Conservation (phyloP, 1,139 yeast genomes). For the Wickerhamomyces sp. region DNA sequence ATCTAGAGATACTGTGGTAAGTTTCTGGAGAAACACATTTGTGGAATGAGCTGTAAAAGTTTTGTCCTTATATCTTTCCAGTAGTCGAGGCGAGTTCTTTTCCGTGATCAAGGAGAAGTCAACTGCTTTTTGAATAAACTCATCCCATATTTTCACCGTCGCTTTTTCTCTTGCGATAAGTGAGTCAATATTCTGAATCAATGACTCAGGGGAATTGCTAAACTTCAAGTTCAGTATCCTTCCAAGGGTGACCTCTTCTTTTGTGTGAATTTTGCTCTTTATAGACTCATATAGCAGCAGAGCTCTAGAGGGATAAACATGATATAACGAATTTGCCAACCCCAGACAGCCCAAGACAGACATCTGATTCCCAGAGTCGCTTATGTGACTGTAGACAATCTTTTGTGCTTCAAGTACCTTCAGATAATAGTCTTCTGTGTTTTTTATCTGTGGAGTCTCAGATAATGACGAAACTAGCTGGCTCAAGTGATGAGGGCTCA, state of each 20-base stretch:
- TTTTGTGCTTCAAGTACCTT: conserved; percentile 1
- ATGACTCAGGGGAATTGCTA: conserved; percentile 1
- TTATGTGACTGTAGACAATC: not conserved
- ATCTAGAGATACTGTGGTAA: not conserved
- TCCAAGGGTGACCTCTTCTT: conserved; percentile 1
- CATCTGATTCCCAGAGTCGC: not conserved
- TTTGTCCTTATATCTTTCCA: not conserved
- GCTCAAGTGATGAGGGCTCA: conserved; percentile 7
- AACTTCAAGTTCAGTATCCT: conserved; percentile 1
- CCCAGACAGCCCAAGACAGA: conserved; percentile 2
- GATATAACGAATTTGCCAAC: not conserved
- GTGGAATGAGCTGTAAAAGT: conserved; percentile 4
- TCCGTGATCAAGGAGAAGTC: not conserved
- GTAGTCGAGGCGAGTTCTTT: not conserved
- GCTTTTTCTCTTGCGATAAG: not conserved
- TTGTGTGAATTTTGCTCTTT: not conserved
- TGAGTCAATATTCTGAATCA: conserved; percentile 4
- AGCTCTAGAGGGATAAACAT: conserved; percentile 5
- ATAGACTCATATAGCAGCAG: conserved; percentile 1
- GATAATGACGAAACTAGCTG: conserved; percentile 5
- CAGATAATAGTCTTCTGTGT: not conserved
- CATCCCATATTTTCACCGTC: conserved; percentile 4
- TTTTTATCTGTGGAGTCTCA: conserved; percentile 2
- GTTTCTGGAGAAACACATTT: conserved; percentile 1
- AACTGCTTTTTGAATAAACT: conserved; percentile 3